Evolutionary conservation across 2,329 filamentous ascomycete species (phyloP).

Genomic region (Stagonosporopsis tanaceti): DNA sequence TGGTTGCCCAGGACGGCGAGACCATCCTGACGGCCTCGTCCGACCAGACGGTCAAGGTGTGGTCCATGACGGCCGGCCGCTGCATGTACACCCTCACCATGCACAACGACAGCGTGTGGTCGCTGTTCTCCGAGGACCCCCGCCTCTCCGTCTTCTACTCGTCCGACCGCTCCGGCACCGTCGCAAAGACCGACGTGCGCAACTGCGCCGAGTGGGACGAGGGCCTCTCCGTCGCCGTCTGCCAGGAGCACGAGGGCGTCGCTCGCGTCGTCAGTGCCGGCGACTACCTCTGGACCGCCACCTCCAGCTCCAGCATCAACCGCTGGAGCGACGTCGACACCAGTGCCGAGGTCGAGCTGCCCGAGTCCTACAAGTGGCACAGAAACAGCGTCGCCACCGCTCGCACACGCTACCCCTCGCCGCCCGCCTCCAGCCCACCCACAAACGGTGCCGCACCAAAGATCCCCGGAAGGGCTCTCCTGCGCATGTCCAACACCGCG

Average conservation of each 20-base stretch:
- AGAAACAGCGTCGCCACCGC: constrained; percentile 62
- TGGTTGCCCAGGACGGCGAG: constrained; percentile 88
- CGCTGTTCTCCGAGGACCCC: constrained; percentile 87
- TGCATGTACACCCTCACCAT: constrained; percentile 99
- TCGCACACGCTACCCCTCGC: constrained; percentile 52
- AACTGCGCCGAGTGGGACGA: constrained; percentile 81
- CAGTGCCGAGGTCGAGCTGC: constrained; percentile 69
- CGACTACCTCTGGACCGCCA: constrained; percentile 88
- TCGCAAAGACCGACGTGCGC: constrained; percentile 95
- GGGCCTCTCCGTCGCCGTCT: constrained; percentile 86
- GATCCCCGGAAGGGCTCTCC: constrained; percentile 78
- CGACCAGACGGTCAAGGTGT: constrained; percentile 96
- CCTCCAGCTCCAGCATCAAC: constrained; percentile 89
- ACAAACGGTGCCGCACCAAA: constrained; percentile 56
- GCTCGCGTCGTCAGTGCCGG: constrained; percentile 70
- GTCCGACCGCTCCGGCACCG: constrained; percentile 86
- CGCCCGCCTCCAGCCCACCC: constrained; percentile 43
- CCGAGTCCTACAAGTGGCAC: constrained; percentile 58
- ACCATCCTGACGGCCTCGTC: constrained; percentile 93
- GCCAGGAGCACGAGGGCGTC: constrained; percentile 88
- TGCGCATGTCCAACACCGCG: constrained; percentile 85
- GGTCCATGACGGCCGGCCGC: constrained; percentile 92
- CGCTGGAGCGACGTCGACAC: constrained; percentile 90
- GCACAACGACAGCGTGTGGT: constrained; percentile 99
- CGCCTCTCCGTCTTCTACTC: constrained; percentile 92